Base-by-base conservation (phyloP, 169 alveolate species). In the Plasmodium malariae region DNA sequence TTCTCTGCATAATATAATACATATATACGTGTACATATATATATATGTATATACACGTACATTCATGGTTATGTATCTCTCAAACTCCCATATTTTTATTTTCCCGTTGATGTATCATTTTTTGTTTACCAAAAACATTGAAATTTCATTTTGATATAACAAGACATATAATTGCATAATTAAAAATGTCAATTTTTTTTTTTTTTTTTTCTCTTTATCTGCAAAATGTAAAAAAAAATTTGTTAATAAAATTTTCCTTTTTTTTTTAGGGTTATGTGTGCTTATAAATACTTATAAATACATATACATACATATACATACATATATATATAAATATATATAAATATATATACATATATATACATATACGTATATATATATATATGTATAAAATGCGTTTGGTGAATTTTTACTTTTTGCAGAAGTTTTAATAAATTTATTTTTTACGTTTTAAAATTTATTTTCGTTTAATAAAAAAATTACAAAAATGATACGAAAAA, bases 161-260 rank as follows among this genome's bases (percentile, higher is more conserved):
- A 74, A 74, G 88, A 74, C 88, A 74, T 62, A n/a, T n/a, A 74
- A 59, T 37, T 30, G 62, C 36, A 68, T 36, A 45, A 59, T 74
- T 74, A 40, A 74, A 54, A 60, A 74, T 60, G 76, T 4, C 26
- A 57, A 45, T 30, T 14, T 74, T 45, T 60, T 72, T 17, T 45
- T 21, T 21, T 43, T 69, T 69, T 69, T 69, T 69, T 69, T 54
- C n/a, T n/a, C n/a, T n/a, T 54, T 28, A 60, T 74, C 40, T 74
- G 45, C 43, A 60, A 72, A 43, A 43, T 74, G 68, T 65, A 32
- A 49, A 51, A 54, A 51, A 60, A 62, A 60, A 40, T 73, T 57
- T 63, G 24, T 17, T 48, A 32, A 49, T 49, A 55, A 26, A 45
- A 48, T 71, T 49, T 48, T 43, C 65, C n/a, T n/a, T 59, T 36